Percentiles rank a stretch among this genome's conserved stretches.
Conservation (phyloP, 139 green algal species). For the Monoraphidium neglectum region DNA sequence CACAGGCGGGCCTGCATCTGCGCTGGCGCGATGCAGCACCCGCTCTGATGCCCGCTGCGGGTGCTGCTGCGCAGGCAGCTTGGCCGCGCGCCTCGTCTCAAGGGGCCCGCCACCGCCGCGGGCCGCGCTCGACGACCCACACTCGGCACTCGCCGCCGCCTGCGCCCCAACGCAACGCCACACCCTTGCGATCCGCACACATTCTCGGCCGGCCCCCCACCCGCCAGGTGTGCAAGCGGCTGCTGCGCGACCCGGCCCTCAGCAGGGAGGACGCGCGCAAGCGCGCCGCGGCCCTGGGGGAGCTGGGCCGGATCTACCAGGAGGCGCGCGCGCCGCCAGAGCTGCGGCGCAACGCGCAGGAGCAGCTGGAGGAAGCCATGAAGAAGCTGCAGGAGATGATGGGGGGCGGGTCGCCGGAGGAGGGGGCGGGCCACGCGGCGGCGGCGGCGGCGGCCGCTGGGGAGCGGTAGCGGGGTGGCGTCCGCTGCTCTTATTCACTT, state of each 20-base stretch:
- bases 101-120: too few species aligned
- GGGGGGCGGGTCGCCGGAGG: not conserved
- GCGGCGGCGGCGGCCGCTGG: conserved; percentile 6
- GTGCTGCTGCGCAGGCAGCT: too few species aligned
- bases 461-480: too few species aligned
- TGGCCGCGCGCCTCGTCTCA: too few species aligned
- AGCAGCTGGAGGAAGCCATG: conserved; percentile 72
- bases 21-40: conserved; percentile 45
- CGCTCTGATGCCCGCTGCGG: too few species aligned
- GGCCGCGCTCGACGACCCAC: conserved; percentile 15
- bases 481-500: too few species aligned
- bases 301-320: conserved; percentile 65
- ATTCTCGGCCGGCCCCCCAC: not conserved
- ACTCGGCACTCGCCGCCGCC: not conserved
- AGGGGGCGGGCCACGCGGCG: not conserved
- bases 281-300: conserved; percentile 47
- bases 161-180: not conserved
- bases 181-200: not conserved
- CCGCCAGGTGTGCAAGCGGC: conserved; percentile 36
- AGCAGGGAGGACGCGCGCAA: not conserved
- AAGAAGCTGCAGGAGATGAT: conserved; percentile 32
- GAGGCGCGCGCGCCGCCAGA: conserved; percentile 17
- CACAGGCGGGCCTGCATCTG: too few species aligned
- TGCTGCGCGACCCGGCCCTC: conserved; percentile 26
- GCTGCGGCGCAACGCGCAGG: conserved; percentile 40